Conservation (phyloP, 2,329 filamentous ascomycete genomes). For the Fusarium dlaminii region DNA sequence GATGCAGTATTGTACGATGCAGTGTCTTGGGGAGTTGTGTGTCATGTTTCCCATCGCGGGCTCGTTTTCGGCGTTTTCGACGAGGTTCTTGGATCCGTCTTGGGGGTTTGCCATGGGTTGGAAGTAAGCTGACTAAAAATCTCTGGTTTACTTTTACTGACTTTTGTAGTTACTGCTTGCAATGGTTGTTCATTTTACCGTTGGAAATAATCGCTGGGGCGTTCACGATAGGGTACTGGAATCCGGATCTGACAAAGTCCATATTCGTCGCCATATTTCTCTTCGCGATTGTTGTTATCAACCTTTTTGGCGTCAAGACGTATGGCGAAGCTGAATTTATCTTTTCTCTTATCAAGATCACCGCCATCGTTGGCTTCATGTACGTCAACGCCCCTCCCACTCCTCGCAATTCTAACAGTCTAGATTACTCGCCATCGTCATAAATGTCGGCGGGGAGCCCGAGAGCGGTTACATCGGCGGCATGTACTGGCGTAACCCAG, state of each 20-base stretch:
- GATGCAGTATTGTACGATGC: conserved; percentile 93
- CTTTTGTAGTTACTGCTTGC: conserved; percentile 75
- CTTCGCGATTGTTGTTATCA: conserved; percentile 78
- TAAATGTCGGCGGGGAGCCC: conserved; percentile 83
- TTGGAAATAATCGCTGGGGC: conserved; percentile 88
- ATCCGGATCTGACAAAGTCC: conserved; percentile 68
- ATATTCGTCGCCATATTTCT: conserved; percentile 88
- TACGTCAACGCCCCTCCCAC: conserved; percentile 56
- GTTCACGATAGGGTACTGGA: conserved; percentile 86
- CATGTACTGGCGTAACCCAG: conserved; percentile 78
- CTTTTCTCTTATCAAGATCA: conserved; percentile 86
- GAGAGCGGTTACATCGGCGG: conserved; percentile 82
- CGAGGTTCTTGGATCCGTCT: conserved; percentile 89
- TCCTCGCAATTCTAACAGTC: neutral
- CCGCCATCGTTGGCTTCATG: conserved; percentile 89
- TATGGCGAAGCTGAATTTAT: conserved; percentile 92
- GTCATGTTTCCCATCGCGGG: conserved; percentile 91
- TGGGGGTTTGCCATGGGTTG: conserved; percentile 97
- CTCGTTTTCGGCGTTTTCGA: conserved; percentile 94
- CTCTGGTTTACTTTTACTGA: neutral
- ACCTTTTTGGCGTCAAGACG: conserved; percentile 86
- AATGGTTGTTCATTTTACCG: conserved; percentile 86
- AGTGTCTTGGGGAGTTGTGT: conserved; percentile 90
- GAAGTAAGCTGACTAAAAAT: conserved; percentile 67
- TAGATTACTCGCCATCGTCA: conserved; percentile 83